Conservation (phyloP, 176 grass and related monocot species). For the Olyra latifolia region DNA sequence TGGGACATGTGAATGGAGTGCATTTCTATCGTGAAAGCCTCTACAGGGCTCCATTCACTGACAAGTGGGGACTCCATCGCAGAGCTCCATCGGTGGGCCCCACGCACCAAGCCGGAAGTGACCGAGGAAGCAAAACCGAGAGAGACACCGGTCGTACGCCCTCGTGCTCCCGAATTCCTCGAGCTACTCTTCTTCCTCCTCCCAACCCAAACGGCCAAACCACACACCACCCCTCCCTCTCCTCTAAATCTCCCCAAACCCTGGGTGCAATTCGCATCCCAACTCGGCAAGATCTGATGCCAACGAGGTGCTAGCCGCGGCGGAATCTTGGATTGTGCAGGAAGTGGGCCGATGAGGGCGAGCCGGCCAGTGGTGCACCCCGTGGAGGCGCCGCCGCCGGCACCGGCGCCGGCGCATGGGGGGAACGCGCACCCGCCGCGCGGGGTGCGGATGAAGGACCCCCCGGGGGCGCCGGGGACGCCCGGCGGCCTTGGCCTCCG, state of each 20-base stretch:
- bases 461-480: slow-evolving; percentile 70
- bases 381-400: slow-evolving; percentile 78
- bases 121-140: background rate
- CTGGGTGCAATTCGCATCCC: background rate
- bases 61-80: background rate
- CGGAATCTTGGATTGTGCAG: background rate
- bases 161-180: background rate
- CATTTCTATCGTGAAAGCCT: too few species aligned
- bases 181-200: background rate
- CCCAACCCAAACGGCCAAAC: background rate
- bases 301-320: background rate
- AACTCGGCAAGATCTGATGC: slow-evolving; percentile 24
- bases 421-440: slow-evolving; percentile 45
- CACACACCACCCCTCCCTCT: too few species aligned
- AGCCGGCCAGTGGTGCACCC: slow-evolving; percentile 83
- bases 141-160: slow-evolving; percentile 8
- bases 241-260: slow-evolving; percentile 6
- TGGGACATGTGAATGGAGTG: too few species aligned
- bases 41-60: background rate
- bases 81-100: background rate
- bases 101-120: background rate
- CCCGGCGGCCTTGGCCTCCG: slow-evolving; percentile 64
- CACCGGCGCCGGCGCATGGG: slow-evolving; percentile 23
- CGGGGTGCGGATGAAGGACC: slow-evolving; percentile 72
- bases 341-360: slow-evolving; percentile 45